Evolutionary conservation across 2,329 filamentous ascomycete genomes (phyloP).

Genomic region (Alternaria viburni): DNA sequence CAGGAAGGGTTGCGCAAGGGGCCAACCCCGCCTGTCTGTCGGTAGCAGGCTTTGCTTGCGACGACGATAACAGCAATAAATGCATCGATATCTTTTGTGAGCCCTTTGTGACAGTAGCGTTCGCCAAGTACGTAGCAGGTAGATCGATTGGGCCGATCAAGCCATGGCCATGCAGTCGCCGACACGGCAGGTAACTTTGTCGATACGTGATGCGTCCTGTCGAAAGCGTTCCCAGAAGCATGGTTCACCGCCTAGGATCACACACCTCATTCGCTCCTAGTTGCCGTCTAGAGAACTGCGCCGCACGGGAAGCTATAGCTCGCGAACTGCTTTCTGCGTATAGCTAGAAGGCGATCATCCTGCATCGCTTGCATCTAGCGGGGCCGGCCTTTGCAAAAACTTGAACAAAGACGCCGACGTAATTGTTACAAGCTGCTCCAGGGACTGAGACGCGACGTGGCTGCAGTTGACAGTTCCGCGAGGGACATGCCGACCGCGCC

Average conservation of each 20-base stretch:
- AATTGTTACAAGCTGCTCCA: neutral
- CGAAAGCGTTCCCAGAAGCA: conserved; percentile 17
- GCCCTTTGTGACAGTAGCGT: neutral
- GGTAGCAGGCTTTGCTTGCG: neutral
- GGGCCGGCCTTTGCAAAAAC: neutral
- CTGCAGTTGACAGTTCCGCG: neutral
- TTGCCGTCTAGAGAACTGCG: conserved; percentile 19
- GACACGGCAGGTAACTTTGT: conserved; percentile 5
- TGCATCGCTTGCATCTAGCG: neutral
- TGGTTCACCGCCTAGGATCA: conserved; percentile 27
- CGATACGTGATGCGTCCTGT: conserved; percentile 1
- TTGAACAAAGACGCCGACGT: neutral
- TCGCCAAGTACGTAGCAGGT: neutral
- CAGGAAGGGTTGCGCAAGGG: conserved; percentile 10
- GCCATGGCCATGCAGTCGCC: conserved; percentile 5
- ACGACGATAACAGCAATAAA: neutral
- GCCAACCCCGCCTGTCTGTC: neutral
- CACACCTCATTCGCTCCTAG: conserved; percentile 23
- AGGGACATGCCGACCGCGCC: neutral
- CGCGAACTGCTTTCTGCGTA: conserved; percentile 3
- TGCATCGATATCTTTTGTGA: neutral
- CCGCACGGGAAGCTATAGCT: neutral
- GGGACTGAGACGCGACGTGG: neutral
- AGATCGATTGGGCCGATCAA: neutral
- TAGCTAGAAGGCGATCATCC: neutral